phyloP scores from a whole-genome alignment of 805 yeast genomes.

The Starmerella ratchasimensis region DNA sequence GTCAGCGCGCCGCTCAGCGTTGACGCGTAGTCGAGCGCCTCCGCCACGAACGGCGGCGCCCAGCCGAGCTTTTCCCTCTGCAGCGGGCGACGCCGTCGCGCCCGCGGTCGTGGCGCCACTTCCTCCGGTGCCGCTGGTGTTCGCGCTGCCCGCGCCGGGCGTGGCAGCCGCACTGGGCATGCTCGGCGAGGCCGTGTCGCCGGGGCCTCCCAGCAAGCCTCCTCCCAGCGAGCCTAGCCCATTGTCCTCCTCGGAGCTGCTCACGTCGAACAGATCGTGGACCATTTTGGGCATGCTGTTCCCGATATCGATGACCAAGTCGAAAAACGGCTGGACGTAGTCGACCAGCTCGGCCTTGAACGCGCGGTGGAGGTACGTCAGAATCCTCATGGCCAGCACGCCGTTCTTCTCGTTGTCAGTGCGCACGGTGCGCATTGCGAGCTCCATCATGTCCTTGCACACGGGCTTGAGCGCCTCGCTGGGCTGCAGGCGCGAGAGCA shows the following conservation, averaged over 20 bases:
- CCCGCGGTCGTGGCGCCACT: too few species aligned
- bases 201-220: too few species aligned
- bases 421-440: constrained; percentile 45
- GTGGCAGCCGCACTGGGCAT: neutral
- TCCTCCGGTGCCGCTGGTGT: neutral
- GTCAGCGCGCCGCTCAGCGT: too few species aligned
- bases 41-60: neutral
- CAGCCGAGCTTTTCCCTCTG: too few species aligned
- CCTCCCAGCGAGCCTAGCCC: neutral
- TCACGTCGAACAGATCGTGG: constrained; percentile 44
- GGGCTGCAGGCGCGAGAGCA: constrained; percentile 66
- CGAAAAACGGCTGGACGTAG: constrained; percentile 66
- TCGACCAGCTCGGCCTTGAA: constrained; percentile 56
- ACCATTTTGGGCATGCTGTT: constrained; percentile 67
- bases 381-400: constrained; percentile 72
- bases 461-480: constrained; percentile 69
- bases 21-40: constrained; percentile 7
- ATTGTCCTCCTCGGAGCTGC: constrained; percentile 1
- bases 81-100: too few species aligned
- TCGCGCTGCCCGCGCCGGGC: neutral
- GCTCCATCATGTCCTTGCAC: constrained; percentile 45
- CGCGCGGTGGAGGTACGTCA: constrained; percentile 73
- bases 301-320: constrained; percentile 60
- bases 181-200: neutral
- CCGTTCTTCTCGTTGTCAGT: constrained; percentile 94